Evolutionary conservation across 306 rosid genomes (phyloP), one percentile per base, ranked within the genome.

Genomic region (Quercus alba): DNA sequence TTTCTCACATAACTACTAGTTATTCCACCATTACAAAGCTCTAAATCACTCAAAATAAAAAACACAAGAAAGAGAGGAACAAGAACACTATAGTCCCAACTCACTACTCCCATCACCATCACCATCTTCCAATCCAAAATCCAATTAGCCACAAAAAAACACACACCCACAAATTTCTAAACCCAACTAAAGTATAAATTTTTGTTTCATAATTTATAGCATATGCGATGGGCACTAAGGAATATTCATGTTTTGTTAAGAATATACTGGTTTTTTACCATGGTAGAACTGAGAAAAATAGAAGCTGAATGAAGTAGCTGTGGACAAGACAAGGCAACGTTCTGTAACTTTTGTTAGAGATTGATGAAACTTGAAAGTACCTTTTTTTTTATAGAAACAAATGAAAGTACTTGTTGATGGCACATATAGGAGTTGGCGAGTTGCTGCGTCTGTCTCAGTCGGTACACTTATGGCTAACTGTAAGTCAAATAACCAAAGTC

Each of bases 1-100:
- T 77, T 75, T 78, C 97, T 84, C 25, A 90, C 77, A 56, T 80
- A 88, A 30, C 11, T 10, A 72, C 97, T 87, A 10, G 97, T 92
- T 10, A 63, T 54, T 20, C 97, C 90, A 33, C 91, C 89, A 74
- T 84, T 79, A 73, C 91, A 84, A 9, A 88, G 31, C 76, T 81
- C 80, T 20, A 66, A 74, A 55, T 63, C 75, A 56, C 81, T 68
- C 84, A 85, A 35, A 38, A 84, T 25, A 80, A 84, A 56, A 30
- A 57, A 68, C 35, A 79, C 77, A 12, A 81, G 52, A 69, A 79
- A 35, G 81, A 44, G 58, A 20, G 25, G 11, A 70, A 52, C 18
- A 13, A 35, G 52, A 35, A 56, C 8, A 17, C 25, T n/a, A 13
- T 13, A 2, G 19, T 10, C 15, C 77, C 58, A 14, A 28, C 23